These are phyloP conservation scores for Fraxinus excelsior DNA, from an alignment of 257 asterid genomes.

Conservation along the genomic window DNA sequence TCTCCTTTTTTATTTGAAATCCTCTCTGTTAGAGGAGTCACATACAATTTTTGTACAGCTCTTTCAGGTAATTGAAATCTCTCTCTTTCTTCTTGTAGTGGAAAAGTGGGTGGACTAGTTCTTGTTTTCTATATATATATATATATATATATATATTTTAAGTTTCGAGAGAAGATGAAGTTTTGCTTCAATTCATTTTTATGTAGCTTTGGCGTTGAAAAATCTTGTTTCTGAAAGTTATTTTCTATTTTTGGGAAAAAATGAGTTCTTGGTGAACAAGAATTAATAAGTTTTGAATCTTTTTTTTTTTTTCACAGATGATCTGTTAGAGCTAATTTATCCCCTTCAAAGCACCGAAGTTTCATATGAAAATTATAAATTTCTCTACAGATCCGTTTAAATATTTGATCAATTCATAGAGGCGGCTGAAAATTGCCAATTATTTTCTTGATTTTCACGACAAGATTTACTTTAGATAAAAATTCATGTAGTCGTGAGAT, in stretches of 20 bases:
- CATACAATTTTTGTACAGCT: slow-evolving; percentile 53
- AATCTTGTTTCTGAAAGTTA: neutral
- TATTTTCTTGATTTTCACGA: slow-evolving; percentile 6
- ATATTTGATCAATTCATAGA: neutral
- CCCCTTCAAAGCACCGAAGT: neutral
- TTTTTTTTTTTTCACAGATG: neutral
- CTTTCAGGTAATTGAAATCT: slow-evolving; percentile 43
- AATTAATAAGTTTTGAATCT: neutral
- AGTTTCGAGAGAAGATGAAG: slow-evolving; percentile 12
- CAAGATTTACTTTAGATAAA: slow-evolving; percentile 1
- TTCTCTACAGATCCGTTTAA: slow-evolving; percentile 19
- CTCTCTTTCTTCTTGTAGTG: slow-evolving; percentile 1
- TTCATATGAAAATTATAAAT: neutral
- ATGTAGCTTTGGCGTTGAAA: neutral
- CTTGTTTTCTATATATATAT: neutral
- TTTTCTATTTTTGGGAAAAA: neutral
- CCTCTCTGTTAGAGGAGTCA: slow-evolving; percentile 26
- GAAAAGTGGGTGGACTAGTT: slow-evolving; percentile 17
- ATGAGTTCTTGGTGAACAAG: neutral
- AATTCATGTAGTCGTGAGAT: slow-evolving; percentile 6
- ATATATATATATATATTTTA: neutral
- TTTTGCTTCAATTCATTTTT: slow-evolving; percentile 2
- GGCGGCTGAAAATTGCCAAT: slow-evolving; percentile 4
- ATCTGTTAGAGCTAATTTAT: slow-evolving; percentile 11
- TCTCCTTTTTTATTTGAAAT: slow-evolving; percentile 3